These are phyloP conservation scores for Penicillium cinerascens DNA, from an alignment of 495 filamentous ascomycete genomes.

Conservation along the genomic window DNA sequence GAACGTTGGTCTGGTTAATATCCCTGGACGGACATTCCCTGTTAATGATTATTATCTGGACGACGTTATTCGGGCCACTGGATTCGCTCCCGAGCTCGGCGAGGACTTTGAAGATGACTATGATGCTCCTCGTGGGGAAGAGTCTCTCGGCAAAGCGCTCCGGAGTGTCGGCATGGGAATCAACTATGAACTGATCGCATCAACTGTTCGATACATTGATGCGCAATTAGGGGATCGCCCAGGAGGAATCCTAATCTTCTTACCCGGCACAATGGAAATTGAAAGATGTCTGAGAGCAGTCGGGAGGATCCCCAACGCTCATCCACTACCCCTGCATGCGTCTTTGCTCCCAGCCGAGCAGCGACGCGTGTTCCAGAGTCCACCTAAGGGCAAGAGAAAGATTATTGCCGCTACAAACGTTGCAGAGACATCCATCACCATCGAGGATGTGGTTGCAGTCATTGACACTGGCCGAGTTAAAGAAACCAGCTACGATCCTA, in stretches of 20 bases:
- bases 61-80: conserved; percentile 76
- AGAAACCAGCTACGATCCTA: conserved; percentile 90
- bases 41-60: conserved; percentile 90
- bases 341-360: conserved; percentile 86
- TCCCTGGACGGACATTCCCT: conserved; percentile 84
- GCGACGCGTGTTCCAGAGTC: conserved; percentile 72
- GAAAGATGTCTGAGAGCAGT: conserved; percentile 72
- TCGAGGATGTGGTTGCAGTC: conserved; percentile 93
- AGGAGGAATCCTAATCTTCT: conserved; percentile 90
- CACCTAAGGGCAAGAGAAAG: conserved; percentile 80
- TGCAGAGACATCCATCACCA: conserved; percentile 97
- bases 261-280: conserved; percentile 85
- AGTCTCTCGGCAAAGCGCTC: conserved; percentile 61
- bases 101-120: conserved; percentile 36
- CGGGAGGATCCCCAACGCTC: conserved; percentile 61
- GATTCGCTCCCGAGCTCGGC: conserved; percentile 54
- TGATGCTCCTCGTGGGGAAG: conserved; percentile 32
- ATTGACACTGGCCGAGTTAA: conserved; percentile 95
- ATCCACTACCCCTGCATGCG: conserved; percentile 87
- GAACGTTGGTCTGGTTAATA: conserved; percentile 74
- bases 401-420: conserved; percentile 94
- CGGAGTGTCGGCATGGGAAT: conserved; percentile 77
- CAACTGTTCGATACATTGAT: conserved; percentile 78
- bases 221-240: conserved; percentile 60
- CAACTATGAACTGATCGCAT: conserved; percentile 86